Base-by-base conservation (phyloP, 257 asterid genomes). In the Primulina huaijiensis region DNA sequence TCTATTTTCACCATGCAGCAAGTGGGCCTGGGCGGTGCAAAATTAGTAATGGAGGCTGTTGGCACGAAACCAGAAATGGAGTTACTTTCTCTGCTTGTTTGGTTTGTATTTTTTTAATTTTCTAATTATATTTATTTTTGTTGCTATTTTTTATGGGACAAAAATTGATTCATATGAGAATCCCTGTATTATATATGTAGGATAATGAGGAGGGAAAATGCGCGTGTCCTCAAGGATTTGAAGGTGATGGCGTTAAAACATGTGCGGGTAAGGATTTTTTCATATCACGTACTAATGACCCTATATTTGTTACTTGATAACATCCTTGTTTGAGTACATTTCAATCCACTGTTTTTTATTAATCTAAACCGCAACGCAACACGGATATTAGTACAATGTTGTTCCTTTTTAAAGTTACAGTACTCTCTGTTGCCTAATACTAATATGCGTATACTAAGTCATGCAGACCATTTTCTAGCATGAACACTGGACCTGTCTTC, bases 221-320 rank as follows among this genome's bases (percentile, higher is more conserved):
- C 50, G 1, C 71, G 1, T 84, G 88, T 25, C 88, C 88, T 79
- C 79, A 76, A 5, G 88, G 88, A 56, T 81, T 84, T 73, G 79
- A 69, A 68, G 86, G 88, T 2, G 86, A 84, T 60, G 86, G 88
- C 20, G 78, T 80, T 50, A 81, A 76, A 40, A 79, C 79, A 70
- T 84, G 88, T 61, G 81, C 72, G 64, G 88, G 88, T 84, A 72
- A 62, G 79, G 12, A 12, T 3, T 5, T 50, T 43, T 50, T 50
- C 57, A 50, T 12, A 50, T 17, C 20, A 50, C 57, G 17, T 4
- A 50, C 57, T 50, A 50, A 17, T 50, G 57, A 7, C 5, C 57
- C 57, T 50, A 17, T 35, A 35, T 35, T 35, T 35, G 43, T 35
- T 35, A 10, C 43, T 35, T 35, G 43, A 50, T 16, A 50, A 50